These are phyloP conservation scores for Ceratobasidium theobromae DNA, from an alignment of 1,284 basidiomycete species.

Conservation along the genomic window DNA sequence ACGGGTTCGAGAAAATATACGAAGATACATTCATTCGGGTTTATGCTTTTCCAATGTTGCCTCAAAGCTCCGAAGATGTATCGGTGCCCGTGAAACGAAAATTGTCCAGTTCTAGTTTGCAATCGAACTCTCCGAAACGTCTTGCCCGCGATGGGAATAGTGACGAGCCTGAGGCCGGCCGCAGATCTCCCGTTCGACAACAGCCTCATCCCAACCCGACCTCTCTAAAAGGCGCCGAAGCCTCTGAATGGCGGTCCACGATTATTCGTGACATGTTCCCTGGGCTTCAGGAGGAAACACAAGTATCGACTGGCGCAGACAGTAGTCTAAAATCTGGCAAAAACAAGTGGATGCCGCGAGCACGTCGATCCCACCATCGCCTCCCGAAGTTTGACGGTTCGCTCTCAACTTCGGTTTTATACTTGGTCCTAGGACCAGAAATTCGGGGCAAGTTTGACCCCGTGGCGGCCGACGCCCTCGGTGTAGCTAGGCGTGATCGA, in stretches of 20 bases:
- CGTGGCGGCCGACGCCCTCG: conserved; percentile 63
- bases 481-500: conserved; percentile 61
- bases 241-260: conserved; percentile 3
- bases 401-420: conserved; percentile 46
- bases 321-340: conserved; percentile 37
- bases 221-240: conserved; percentile 1
- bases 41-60: conserved; percentile 13
- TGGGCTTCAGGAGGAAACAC: not conserved
- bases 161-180: not conserved
- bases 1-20: conserved; percentile 8
- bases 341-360: conserved; percentile 7
- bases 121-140: conserved; percentile 7
- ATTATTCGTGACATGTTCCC: conserved; percentile 29
- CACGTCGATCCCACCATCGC: not conserved
- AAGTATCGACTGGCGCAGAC: not conserved
- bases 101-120: not conserved
- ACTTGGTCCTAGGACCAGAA: conserved; percentile 74
- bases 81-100: conserved; percentile 4
- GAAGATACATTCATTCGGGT: conserved; percentile 18
- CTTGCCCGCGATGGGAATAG: not conserved
- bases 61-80: not conserved
- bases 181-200: not conserved
- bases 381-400: conserved; percentile 18
- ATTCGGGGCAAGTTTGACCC: conserved; percentile 86
- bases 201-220: not conserved